A percentile compares a stretch with the other conserved stretches of the same genome.
These are phyloP conservation scores for Sphagnum magellanicum DNA, from an alignment of 228 moss, liverwort and hornwort genomes.

Conservation along the genomic window DNA sequence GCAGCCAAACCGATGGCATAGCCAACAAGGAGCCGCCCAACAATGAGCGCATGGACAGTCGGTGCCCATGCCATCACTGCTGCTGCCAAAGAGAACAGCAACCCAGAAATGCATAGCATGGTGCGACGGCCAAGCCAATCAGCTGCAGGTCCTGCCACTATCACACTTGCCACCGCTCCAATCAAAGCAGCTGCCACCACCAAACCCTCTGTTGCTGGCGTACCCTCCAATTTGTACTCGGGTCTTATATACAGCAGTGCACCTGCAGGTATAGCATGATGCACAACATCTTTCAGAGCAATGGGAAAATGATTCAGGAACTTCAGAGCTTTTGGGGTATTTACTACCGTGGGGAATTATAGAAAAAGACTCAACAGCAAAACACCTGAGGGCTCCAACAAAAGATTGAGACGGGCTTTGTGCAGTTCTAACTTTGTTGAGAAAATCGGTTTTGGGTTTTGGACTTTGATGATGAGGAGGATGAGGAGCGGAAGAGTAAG, in stretches of 20 bases:
- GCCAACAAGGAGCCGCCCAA: slow-evolving; percentile 67
- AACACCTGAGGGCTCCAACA: background rate
- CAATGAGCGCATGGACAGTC: slow-evolving; percentile 68
- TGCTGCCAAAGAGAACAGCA: slow-evolving; percentile 49
- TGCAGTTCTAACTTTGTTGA: background rate
- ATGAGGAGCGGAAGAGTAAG: background rate
- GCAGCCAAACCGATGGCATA: slow-evolving; percentile 74
- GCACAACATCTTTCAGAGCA: background rate
- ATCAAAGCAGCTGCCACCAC: slow-evolving; percentile 83
- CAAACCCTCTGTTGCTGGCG: slow-evolving; percentile 77
- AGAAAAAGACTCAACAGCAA: background rate
- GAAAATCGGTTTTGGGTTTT: background rate
- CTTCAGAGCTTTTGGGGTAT: too few species aligned
- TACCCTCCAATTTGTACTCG: slow-evolving; percentile 69
- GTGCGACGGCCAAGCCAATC: slow-evolving; percentile 69
- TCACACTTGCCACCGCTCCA: slow-evolving; percentile 71
- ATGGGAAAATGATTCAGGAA: too few species aligned
- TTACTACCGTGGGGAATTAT: background rate
- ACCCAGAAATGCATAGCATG: slow-evolving; percentile 57
- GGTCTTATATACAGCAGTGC: slow-evolving; percentile 69
- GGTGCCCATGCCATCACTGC: slow-evolving; percentile 81
- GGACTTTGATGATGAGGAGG: background rate
- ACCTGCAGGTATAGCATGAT: slow-evolving; percentile 24
- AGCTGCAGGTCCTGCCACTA: slow-evolving; percentile 71
- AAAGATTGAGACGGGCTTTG: background rate